Conservation (phyloP, 169 alveolate species). For the Plasmodium vinckei region DNA sequence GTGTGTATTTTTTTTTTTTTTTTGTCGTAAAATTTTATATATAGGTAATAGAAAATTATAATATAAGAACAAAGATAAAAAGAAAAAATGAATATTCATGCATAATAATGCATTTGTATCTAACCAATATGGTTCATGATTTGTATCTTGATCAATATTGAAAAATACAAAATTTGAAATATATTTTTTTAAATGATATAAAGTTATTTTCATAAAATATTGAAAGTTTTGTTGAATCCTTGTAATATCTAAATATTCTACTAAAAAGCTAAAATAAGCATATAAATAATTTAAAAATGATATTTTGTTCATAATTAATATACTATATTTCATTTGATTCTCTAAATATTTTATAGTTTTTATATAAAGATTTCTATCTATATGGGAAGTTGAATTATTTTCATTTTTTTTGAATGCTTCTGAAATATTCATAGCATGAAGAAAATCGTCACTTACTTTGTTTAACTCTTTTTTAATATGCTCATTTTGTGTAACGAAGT, state of each 20-base stretch:
- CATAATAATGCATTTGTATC: constrained; percentile 42
- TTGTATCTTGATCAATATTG: not conserved
- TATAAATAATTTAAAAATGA: constrained; percentile 27
- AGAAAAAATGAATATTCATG: constrained; percentile 45
- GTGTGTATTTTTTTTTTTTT: not conserved
- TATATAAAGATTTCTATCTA: constrained; percentile 8
- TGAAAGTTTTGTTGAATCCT: constrained; percentile 33
- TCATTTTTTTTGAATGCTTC: not conserved
- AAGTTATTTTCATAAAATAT: constrained; percentile 27
- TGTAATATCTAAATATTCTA: constrained; percentile 27
- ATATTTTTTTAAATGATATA: constrained; percentile 30
- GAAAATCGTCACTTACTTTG: not conserved
- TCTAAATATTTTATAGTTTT: constrained; percentile 52
- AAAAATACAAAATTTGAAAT: constrained; percentile 17
- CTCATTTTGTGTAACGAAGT: not conserved
- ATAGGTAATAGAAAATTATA: constrained; percentile 42
- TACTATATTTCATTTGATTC: constrained; percentile 48
- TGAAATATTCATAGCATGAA: not conserved
- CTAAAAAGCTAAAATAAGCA: constrained; percentile 20
- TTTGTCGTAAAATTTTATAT: not conserved
- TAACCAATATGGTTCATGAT: constrained; percentile 25
- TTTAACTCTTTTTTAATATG: not conserved
- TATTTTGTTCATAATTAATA: constrained; percentile 54
- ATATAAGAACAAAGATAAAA: constrained; percentile 23
- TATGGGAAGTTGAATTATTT: not conserved